Base-by-base conservation (phyloP, 371 early-diverging fungal genomes). In the Apophysomyces trapeziformis region DNA sequence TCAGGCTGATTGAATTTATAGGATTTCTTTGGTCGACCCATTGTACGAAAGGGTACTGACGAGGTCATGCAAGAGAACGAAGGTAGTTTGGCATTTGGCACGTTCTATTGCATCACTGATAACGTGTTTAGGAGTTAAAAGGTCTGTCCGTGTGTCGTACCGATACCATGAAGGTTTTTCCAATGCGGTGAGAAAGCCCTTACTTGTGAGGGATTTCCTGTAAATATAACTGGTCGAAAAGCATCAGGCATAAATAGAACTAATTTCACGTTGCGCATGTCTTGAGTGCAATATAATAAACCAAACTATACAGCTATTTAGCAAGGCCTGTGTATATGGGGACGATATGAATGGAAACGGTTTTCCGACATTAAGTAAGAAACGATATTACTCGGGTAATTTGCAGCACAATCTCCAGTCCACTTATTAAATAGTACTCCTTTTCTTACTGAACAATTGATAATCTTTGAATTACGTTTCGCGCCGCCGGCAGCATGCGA, bases 161-260 rank as follows among this genome's bases (percentile, higher is more conserved):
- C 62, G 68, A 59, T 73, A 75, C 64, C 78, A 74, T 60, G 73
- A 74, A 70, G 79, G 97, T 1, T 95, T 89, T 71, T 94, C 97
- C 7, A 97, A 97, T 76, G 98, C 97, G 5, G 96, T 97, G 37
- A 78, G 91, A 54, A 91, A 87, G 60, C 88, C 93, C 1, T 83
- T 93, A 57, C 76, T 74, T 44, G 78, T 93, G 59, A 50, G 54
- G 21, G 54, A 50, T 21, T 50, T 50, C 9, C n/a, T 50, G 21
- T 50, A 21, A 21, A 5, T 32, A 44, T 7, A 13, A 37, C 14
- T 39, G 18, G 54, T 43, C 4, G 12, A 35, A 56, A 44, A 18
- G 7, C 63, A 38, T 26, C 32, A 26, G 32, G 32, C 3, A 26
- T 26, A 26, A 2, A 26, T 26, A 26, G 32, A 26, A 26, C 1